These are phyloP conservation scores for Debaryomycetaceae sp. DNA, from an alignment of 1,139 yeast species.

Conservation along the genomic window DNA sequence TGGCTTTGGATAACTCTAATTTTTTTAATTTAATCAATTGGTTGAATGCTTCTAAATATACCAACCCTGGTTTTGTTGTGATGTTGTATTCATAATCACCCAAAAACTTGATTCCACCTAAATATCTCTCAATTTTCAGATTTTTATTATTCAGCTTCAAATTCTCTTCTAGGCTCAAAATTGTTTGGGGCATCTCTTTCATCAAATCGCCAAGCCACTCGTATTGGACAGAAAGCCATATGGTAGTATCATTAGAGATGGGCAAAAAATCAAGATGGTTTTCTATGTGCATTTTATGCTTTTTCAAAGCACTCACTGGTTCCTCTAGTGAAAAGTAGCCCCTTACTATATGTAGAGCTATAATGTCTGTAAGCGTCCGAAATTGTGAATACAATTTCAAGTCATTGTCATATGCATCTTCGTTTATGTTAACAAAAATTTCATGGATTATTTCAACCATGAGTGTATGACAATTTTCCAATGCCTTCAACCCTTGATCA, in stretches of 20 bases:
- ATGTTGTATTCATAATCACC: constrained; percentile 23
- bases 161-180: not conserved
- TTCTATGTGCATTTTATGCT: constrained; percentile 61
- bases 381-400: constrained; percentile 26
- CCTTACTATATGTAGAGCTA: constrained; percentile 62
- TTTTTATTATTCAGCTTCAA: constrained; percentile 5
- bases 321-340: constrained; percentile 60
- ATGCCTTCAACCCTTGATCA: constrained; percentile 25
- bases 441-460: constrained; percentile 25
- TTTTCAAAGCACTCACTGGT: constrained; percentile 56
- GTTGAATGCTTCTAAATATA: constrained; percentile 20
- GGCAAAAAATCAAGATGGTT: constrained; percentile 26
- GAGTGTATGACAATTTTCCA: constrained; percentile 35
- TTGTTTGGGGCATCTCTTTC: constrained; percentile 31
- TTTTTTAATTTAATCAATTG: not conserved
- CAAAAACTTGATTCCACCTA: constrained; percentile 34
- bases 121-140: constrained; percentile 14
- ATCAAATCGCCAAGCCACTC: constrained; percentile 61
- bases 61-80: constrained; percentile 27
- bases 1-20: constrained; percentile 10
- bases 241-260: constrained; percentile 10
- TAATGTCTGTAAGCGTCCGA: constrained; percentile 52
- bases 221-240: constrained; percentile 45
- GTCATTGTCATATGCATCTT: constrained; percentile 27
- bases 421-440: constrained; percentile 13